Base-by-base conservation (phyloP, 2,329 filamentous ascomycete genomes). In the Lasiodiplodia citricola region DNA sequence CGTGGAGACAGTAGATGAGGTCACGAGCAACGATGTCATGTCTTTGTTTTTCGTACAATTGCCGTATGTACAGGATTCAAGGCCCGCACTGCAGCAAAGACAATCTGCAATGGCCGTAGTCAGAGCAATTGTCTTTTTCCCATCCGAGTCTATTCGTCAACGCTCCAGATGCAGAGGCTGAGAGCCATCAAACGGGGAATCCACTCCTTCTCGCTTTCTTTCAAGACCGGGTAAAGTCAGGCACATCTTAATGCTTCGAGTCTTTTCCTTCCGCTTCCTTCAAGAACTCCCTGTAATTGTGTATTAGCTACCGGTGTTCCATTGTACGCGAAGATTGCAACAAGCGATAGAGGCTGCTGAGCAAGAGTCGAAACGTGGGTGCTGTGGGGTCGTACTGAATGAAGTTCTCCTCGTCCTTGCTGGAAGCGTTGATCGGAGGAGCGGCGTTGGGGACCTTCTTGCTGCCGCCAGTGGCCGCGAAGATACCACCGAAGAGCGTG, bases 371-470 rank as follows among this genome's bases (percentile, higher is more conserved):
- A 3, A 35, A 8, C 13, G 21, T 10, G 28, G 37, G 23, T 14
- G 6, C 18, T 25, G 21, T 28, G n/a, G 28, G 8, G n/a, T 44
- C 86, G 71, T 86, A 91, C 88, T 89, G 86, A 77, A 91, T 88
- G 80, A 90, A 91, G 76, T 85, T 85, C 82, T 90, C 88, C 82
- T 91, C 88, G 74, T 90, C 88, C 80, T 89, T 89, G 82, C 86
- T 90, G 75, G 83, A 82, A 66, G 88, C 88, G 76, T 89, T 87
- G 81, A 90, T 88, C 52, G 88, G 86, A 67, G 88, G 88, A 60
- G 70, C 69, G 25, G 71, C 73, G 47, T 75, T 69, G 47, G 73
- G 74, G 70, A 82, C 78, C 73, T 82, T 79, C 76, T 85, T 83
- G 73, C 83, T 77, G 72, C 76, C 69, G 66, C 69, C 55, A 68